phyloP scores from a whole-genome alignment of 257 asterid genomes.

The Petrea volubilis region DNA sequence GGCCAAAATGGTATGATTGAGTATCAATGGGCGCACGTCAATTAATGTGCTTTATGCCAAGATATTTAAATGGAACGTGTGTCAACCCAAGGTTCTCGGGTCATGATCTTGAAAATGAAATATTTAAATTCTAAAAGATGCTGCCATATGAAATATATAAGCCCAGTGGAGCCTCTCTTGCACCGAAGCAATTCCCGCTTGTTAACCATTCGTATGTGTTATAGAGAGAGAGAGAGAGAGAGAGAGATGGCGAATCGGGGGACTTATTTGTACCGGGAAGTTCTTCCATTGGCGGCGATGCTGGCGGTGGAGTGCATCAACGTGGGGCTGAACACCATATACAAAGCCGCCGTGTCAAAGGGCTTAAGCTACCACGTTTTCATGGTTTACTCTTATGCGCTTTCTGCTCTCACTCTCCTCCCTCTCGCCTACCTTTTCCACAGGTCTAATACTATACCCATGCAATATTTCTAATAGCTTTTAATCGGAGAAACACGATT shows the following conservation, averaged over 20 bases:
- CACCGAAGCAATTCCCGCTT: no score
- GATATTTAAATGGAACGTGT: no score
- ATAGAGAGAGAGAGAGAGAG: constrained; percentile 3
- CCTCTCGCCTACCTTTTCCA: constrained; percentile 35
- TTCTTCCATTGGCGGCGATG: constrained; percentile 32
- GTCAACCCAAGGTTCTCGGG: no score
- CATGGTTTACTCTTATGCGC: constrained; percentile 37
- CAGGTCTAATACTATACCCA: constrained; percentile 17
- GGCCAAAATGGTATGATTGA: no score
- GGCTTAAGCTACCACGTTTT: constrained; percentile 37
- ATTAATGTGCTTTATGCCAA: no score
- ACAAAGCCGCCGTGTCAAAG: constrained; percentile 42
- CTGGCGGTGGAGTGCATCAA: constrained; percentile 28
- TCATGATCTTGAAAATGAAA: no score
- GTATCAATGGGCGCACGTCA: no score
- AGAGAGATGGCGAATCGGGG: constrained; percentile 21
- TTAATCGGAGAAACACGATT: not conserved
- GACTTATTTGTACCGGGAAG: constrained; percentile 10
- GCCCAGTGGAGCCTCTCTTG: no score
- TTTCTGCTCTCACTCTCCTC: constrained; percentile 29
- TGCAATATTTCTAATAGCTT: not conserved
- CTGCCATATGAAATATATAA: no score
- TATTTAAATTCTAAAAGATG: no score
- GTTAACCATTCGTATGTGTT: not conserved
- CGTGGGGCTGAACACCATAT: constrained; percentile 29